Conservation (phyloP, 164 flowering plant genomes). For the Sextonia rubra region DNA sequence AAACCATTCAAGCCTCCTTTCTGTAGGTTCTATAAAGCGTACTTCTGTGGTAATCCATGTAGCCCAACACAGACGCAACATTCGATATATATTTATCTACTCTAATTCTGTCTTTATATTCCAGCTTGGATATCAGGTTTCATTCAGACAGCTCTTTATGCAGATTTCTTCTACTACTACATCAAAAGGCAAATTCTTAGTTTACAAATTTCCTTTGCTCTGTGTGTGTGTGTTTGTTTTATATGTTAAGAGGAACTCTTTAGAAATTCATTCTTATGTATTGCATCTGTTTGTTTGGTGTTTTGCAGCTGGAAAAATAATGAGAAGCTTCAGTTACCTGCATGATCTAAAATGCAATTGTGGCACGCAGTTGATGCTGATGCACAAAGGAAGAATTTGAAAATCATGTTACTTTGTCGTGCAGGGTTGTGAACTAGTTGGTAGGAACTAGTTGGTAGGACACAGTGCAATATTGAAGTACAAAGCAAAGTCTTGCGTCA, state of each 20-base stretch:
- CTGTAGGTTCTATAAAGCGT: no score
- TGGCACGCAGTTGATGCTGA: not conserved
- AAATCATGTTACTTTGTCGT: not conserved
- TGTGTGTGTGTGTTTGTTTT: not conserved
- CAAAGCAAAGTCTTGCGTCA: no score
- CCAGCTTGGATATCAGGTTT: slow-evolving; percentile 70
- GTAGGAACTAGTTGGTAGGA: no score
- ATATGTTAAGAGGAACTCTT: not conserved
- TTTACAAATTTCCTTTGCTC: not conserved
- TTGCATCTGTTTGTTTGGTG: not conserved
- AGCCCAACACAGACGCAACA: not conserved
- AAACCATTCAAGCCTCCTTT: not conserved
- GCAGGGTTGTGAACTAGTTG: no score
- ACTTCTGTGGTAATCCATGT: not conserved
- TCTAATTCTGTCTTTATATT: slow-evolving; percentile 8
- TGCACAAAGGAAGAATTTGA: not conserved
- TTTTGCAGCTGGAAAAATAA: slow-evolving; percentile 70
- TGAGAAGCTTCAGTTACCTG: slow-evolving; percentile 62
- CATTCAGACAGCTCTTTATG: slow-evolving; percentile 75
- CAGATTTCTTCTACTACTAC: slow-evolving; percentile 81
- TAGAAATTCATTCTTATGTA: not conserved
- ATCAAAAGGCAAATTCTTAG: slow-evolving; percentile 39
- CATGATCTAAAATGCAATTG: slow-evolving; percentile 25
- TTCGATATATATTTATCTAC: not conserved
- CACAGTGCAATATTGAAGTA: no score